These are phyloP conservation scores for Thielaviopsis punctulata DNA, from an alignment of 2,329 filamentous ascomycete species.

Conservation along the genomic window DNA sequence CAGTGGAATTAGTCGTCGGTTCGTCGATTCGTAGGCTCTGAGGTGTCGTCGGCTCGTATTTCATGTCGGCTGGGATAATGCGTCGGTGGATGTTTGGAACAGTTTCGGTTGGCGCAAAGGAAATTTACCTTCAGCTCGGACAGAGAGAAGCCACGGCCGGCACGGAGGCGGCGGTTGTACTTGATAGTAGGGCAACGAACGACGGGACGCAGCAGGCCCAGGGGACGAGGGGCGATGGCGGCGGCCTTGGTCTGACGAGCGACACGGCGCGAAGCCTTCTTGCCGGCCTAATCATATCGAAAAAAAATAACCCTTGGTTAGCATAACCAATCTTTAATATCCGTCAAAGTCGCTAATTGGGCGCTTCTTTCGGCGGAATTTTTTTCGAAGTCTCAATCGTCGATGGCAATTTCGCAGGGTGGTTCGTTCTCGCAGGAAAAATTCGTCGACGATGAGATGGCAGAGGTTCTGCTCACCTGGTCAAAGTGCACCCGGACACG, in stretches of 20 bases:
- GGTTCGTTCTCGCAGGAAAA: constrained; percentile 3
- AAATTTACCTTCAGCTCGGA: constrained; percentile 84
- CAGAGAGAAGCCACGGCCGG: constrained; percentile 94
- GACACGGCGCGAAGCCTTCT: constrained; percentile 83
- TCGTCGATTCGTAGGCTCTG: too few relatives aligned
- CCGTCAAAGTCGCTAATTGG: constrained; percentile 1
- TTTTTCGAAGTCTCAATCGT: constrained; percentile 6
- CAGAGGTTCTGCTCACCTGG: constrained; percentile 45
- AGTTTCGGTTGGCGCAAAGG: not conserved
- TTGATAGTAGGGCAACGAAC: constrained; percentile 96
- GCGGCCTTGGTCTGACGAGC: constrained; percentile 90
- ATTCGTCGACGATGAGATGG: constrained; percentile 10
- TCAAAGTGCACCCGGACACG: constrained; percentile 98
- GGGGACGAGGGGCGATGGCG: constrained; percentile 83
- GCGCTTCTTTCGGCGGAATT: not conserved
- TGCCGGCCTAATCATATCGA: constrained; percentile 52
- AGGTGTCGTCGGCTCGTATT: too few relatives aligned
- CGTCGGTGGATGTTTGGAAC: not conserved
- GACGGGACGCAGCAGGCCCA: constrained; percentile 91
- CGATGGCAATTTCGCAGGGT: constrained; percentile 1
- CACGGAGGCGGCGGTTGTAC: constrained; percentile 96
- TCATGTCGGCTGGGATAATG: too few relatives aligned
- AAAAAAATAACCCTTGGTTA: constrained; percentile 14
- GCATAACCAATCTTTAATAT: constrained; percentile 2
- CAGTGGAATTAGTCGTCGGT: not conserved